Evolutionary conservation across 352 stramenopile species (phyloP).

Genomic region (Elongisporangium undulatum): DNA sequence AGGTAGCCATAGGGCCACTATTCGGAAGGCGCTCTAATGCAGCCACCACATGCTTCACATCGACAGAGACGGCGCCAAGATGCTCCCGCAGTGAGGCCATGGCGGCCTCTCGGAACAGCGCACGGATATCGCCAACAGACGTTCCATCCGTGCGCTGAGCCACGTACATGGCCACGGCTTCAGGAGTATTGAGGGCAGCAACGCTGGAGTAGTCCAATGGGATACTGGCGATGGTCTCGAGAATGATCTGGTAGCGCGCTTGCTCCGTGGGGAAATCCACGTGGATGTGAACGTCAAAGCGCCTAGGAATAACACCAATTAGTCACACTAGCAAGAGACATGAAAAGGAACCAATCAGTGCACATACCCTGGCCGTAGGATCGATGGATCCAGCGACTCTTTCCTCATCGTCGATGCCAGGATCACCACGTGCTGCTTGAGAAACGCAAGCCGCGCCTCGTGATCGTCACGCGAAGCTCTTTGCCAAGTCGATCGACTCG

Average conservation of each 20-base stretch:
- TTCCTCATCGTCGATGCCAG: constrained; percentile 78
- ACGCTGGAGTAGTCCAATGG: constrained; percentile 50
- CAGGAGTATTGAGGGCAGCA: constrained; percentile 15
- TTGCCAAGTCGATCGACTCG: background rate
- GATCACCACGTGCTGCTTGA: constrained; percentile 83
- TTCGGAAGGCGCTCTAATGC: constrained; percentile 5
- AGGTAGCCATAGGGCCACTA: background rate
- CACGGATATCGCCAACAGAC: constrained; percentile 51
- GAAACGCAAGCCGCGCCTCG: constrained; percentile 47
- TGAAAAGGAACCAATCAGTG: background rate
- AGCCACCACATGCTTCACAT: constrained; percentile 30
- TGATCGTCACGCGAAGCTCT: constrained; percentile 5
- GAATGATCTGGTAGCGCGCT: constrained; percentile 43
- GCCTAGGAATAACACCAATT: constrained; percentile 24
- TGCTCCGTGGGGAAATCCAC: constrained; percentile 55
- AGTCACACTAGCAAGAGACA: constrained; percentile 2
- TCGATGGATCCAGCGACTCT: constrained; percentile 74
- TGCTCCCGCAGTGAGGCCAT: constrained; percentile 68
- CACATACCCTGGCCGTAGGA: constrained; percentile 78
- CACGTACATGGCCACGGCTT: constrained; percentile 42
- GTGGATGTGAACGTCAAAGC: constrained; percentile 78
- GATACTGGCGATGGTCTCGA: constrained; percentile 40
- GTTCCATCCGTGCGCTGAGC: constrained; percentile 46
- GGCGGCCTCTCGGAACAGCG: constrained; percentile 71
- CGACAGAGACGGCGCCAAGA: constrained; percentile 35